Conservation (phyloP, 805 yeast genomes). For the Ogataea allantospora region DNA sequence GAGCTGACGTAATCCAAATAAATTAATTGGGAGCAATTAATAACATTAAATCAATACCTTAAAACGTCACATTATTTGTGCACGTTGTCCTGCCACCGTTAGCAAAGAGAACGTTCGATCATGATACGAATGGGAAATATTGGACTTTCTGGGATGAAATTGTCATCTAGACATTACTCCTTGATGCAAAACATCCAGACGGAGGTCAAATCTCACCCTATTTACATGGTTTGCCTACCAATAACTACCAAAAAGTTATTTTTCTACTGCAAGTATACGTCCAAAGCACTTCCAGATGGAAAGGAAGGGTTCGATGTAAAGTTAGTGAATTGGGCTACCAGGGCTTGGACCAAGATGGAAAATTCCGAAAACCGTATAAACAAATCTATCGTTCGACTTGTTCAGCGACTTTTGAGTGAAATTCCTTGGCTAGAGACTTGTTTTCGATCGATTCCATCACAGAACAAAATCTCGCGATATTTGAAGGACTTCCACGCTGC, state of each 20-base stretch:
- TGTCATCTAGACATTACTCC: slow-evolving; percentile 1
- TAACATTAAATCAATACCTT: background rate
- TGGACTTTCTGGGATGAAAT: background rate
- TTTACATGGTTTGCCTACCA: slow-evolving; percentile 70
- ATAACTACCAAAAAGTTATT: slow-evolving; percentile 60
- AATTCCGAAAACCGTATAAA: slow-evolving; percentile 57
- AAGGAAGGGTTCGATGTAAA: slow-evolving; percentile 37
- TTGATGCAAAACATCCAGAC: slow-evolving; percentile 2
- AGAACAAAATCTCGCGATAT: slow-evolving; percentile 53
- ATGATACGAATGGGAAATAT: background rate
- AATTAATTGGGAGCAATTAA: background rate
- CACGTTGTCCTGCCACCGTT: too few species aligned
- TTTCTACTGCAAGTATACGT: slow-evolving; percentile 64
- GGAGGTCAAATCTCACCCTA: slow-evolving; percentile 24
- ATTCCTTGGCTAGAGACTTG: slow-evolving; percentile 82
- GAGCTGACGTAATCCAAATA: background rate
- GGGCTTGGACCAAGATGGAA: slow-evolving; percentile 62
- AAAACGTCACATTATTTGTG: too few species aligned
- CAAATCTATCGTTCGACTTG: slow-evolving; percentile 52
- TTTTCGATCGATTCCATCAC: slow-evolving; percentile 72
- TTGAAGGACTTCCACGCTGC: slow-evolving; percentile 30
- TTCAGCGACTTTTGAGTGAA: slow-evolving; percentile 52
- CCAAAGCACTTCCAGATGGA: slow-evolving; percentile 34
- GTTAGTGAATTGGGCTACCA: slow-evolving; percentile 47
- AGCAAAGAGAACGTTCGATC: background rate